Evolutionary conservation across 2,329 filamentous ascomycete species (phyloP).

Genomic region (Curvularia eragrostidis): DNA sequence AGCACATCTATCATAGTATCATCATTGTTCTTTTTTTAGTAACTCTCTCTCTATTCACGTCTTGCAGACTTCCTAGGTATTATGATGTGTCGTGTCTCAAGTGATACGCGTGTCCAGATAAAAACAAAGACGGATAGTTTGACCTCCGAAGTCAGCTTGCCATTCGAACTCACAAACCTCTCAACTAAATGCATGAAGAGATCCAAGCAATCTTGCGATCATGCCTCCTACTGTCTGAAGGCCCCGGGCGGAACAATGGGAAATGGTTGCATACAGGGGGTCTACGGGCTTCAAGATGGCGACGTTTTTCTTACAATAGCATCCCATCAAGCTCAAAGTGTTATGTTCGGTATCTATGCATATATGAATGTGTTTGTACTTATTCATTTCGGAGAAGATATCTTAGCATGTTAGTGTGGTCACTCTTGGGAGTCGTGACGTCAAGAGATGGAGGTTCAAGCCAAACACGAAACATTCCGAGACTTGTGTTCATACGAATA

Average conservation of each 20-base stretch:
- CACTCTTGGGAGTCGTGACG: slow-evolving; percentile 9
- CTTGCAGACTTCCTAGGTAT: not conserved
- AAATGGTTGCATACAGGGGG: slow-evolving; percentile 20
- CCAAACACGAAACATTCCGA: not conserved
- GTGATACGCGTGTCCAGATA: no score
- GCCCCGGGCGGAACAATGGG: slow-evolving; percentile 23
- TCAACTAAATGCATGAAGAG: slow-evolving; percentile 43
- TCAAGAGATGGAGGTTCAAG: slow-evolving; percentile 1
- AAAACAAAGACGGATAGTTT: slow-evolving; percentile 59
- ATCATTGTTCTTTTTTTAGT: not conserved
- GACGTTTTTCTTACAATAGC: slow-evolving; percentile 6
- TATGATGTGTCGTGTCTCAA: no score
- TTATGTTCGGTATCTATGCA: slow-evolving; percentile 16
- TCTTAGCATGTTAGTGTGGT: not conserved
- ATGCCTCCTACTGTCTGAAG: slow-evolving; percentile 12
- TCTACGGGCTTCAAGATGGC: slow-evolving; percentile 18
- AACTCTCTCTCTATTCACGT: not conserved
- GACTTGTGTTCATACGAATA: not conserved
- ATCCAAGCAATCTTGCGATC: slow-evolving; percentile 55
- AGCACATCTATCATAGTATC: not conserved
- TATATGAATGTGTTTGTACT: not conserved
- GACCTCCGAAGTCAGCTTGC: slow-evolving; percentile 13
- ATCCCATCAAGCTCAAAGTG: slow-evolving; percentile 19
- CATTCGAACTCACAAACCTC: slow-evolving; percentile 51
- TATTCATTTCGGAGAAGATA: not conserved